Evolutionary conservation across 169 alveolate genomes (phyloP), one percentile per base, ranked within the genome.

Genomic region (Eimeria acervulina): DNA sequence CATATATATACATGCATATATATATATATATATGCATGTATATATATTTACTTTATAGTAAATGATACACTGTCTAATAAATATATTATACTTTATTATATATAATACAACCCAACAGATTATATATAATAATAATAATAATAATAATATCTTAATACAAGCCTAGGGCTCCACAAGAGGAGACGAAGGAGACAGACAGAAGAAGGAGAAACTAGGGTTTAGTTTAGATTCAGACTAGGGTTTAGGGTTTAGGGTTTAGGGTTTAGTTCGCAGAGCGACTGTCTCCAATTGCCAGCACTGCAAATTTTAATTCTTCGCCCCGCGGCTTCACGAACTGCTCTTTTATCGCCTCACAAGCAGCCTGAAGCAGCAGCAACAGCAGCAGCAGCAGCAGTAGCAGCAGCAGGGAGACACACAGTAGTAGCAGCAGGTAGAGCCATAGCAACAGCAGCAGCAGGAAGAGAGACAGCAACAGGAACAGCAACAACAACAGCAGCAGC

Each of bases 201-300:
- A 13, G 23, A 80, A 19, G 47, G 19, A 23, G 66, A 21, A 5
- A 19, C 21, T 3, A 42, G 19, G 36, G n/a, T n/a, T n/a, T 28
- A 33, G 26, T 4, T 40, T 8, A 19, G 26, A 3, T 6, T 63
- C 40, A 21, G 7, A 33, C 19, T n/a, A 13, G 36, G 78, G n/a
- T 19, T 44, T 28, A 51, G 40, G 38, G 90, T 81, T 21, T 17
- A 81, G 55, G 40, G 36, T 66, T 26, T 28, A 66, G 40, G 28
- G 40, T 26, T 21, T 28, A 26, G 40, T 4, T 6, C 15, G 21
- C 78, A 1, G 61, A 7, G 26, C 83, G 81, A 8, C 40, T 31
- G 80, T 88, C 92, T 52, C 90, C 95, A 10, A 90, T 85, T 2
- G 95, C 95, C 42, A 90, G 33, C 21, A 90, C 52, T 12, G 83